These are phyloP conservation scores for Acacia melanoxylon DNA, from an alignment of 306 rosid species.

Conservation along the genomic window DNA sequence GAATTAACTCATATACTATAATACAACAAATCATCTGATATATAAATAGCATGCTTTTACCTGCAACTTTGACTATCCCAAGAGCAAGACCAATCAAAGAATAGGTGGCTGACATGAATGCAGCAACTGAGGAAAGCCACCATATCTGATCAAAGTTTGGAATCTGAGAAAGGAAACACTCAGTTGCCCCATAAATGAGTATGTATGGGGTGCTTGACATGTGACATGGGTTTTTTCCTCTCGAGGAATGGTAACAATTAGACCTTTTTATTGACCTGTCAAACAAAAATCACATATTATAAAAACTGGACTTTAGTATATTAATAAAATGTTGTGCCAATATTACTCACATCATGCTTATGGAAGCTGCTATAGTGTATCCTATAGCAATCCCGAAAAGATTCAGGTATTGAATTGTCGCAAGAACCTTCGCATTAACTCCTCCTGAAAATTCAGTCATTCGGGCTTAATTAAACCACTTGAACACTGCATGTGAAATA, in stretches of 20 bases:
- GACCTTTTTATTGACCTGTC: conserved; percentile 58
- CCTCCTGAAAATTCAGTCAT: conserved; percentile 47
- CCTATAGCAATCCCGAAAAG: conserved; percentile 57
- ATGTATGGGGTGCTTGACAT: conserved; percentile 53
- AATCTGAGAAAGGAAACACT: conserved; percentile 58
- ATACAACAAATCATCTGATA: background rate
- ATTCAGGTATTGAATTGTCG: conserved; percentile 51
- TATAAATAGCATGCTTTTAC: conserved; percentile 9
- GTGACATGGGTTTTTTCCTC: conserved; percentile 48
- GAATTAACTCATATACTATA: background rate
- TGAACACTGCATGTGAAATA: background rate
- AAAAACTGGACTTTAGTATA: no score
- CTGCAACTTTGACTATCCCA: conserved; percentile 68
- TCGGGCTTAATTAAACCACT: background rate
- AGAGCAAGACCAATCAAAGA: conserved; percentile 57
- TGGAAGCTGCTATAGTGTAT: conserved; percentile 63
- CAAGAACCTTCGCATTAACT: conserved; percentile 39
- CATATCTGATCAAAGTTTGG: conserved; percentile 66
- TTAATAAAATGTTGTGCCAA: background rate
- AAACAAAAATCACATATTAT: background rate
- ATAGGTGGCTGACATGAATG: conserved; percentile 65
- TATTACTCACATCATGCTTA: conserved; percentile 56
- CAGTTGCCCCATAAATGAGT: conserved; percentile 41
- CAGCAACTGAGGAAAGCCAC: conserved; percentile 71
- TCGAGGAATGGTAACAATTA: conserved; percentile 45